These are phyloP conservation scores for Podaxis sp. DNA, from an alignment of 768 basidiomycete genomes.

Conservation along the genomic window DNA sequence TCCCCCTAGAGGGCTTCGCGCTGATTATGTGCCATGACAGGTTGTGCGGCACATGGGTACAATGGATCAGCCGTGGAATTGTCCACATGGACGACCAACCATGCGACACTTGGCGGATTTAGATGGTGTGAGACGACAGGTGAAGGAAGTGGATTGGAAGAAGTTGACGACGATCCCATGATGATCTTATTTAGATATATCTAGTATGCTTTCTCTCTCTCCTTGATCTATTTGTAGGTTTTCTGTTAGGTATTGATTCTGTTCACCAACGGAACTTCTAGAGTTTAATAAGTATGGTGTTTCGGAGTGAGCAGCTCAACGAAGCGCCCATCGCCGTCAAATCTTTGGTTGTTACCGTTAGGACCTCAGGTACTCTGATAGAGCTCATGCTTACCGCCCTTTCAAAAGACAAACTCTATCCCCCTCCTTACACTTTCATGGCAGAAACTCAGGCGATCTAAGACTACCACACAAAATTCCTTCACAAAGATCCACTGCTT, in stretches of 20 bases:
- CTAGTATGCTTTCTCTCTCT: neutral
- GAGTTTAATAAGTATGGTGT: neutral
- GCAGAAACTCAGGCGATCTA: no score
- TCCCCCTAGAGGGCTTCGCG: neutral
- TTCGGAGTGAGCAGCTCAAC: no score
- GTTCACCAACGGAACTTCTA: neutral
- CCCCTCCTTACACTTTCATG: no score
- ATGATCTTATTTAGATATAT: slow-evolving; percentile 5
- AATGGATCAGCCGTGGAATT: slow-evolving; percentile 85
- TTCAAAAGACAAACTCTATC: no score
- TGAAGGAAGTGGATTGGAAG: slow-evolving; percentile 4
- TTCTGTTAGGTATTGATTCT: neutral
- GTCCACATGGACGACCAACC: slow-evolving; percentile 83
- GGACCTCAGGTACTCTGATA: no score
- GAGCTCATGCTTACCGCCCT: no score
- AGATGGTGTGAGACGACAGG: slow-evolving; percentile 4
- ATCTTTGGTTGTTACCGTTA: no score
- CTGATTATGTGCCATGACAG: slow-evolving; percentile 28
- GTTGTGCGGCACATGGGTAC: slow-evolving; percentile 78
- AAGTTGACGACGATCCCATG: neutral
- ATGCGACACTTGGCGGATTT: slow-evolving; percentile 74
- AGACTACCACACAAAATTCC: no score
- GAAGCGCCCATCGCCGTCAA: no score
- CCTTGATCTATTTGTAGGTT: neutral
- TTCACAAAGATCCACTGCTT: no score